Percentiles rank a stretch among this genome's conserved stretches.
phyloP scores from a whole-genome alignment of 129 eudicot species.

The Flaveria trinervia region DNA sequence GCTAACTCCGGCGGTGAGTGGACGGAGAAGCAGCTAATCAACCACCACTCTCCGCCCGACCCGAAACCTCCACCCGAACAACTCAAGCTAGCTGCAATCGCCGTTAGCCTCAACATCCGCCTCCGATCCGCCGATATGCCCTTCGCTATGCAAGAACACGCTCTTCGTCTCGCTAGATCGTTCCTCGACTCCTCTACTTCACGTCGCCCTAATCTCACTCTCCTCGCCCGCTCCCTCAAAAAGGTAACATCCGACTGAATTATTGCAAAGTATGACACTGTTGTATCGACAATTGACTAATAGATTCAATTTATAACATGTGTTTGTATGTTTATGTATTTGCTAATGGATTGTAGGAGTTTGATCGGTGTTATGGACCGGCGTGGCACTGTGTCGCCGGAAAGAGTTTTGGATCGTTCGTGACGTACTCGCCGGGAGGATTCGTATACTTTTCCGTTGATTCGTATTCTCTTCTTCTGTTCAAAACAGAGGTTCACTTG shows the following conservation, averaged over 20 bases:
- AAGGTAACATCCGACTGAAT: conserved; percentile 41
- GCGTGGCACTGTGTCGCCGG: conserved; percentile 97
- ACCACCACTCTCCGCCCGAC: conserved; percentile 16
- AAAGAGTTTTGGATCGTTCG: conserved; percentile 87
- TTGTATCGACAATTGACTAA: too few species aligned
- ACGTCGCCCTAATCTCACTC: conserved; percentile 60
- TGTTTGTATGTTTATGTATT: not conserved
- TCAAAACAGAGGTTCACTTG: conserved; percentile 75
- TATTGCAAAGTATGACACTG: too few species aligned
- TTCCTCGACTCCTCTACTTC: conserved; percentile 45
- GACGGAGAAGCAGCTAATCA: conserved; percentile 33
- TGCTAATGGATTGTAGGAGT: conserved; percentile 46
- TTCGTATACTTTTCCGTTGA: conserved; percentile 74
- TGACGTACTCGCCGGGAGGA: conserved; percentile 84
- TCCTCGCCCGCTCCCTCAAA: conserved; percentile 76
- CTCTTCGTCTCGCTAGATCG: conserved; percentile 60
- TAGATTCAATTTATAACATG: too few species aligned
- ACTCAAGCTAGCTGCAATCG: conserved; percentile 54
- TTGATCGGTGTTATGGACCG: conserved; percentile 70
- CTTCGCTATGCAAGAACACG: conserved; percentile 66
- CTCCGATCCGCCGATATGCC: conserved; percentile 87
- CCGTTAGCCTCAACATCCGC: conserved; percentile 50
- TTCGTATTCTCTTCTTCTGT: conserved; percentile 62
- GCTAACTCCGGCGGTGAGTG: conserved; percentile 27
- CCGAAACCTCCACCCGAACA: conserved; percentile 29